Evolutionary conservation across 495 filamentous ascomycete species (phyloP), one percentile per base, ranked within the genome.

Genomic region (Emericellopsis terricola): DNA sequence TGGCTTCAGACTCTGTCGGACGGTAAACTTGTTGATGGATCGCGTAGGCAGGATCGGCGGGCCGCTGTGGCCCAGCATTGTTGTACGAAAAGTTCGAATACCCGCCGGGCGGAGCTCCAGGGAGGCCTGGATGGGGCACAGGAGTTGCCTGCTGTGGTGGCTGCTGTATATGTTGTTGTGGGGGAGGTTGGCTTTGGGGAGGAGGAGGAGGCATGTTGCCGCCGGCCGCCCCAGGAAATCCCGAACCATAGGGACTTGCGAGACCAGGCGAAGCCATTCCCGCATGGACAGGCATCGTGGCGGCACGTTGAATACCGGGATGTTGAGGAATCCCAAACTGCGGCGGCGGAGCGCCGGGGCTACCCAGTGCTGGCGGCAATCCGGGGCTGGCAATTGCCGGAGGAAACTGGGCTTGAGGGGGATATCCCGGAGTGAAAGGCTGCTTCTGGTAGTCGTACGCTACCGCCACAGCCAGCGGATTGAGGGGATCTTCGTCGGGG

Each of bases 21-120:
- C 74, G 52, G 44, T 89, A 92, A 9, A 79, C 49, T 52, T 89
- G 81, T 38, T 65, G 69, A 49, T 92, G 84, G 19, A 87, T 65
- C 21, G 60, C 48, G 43, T 83, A 84, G 24, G 77, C 69, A 13
- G 36, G 55, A 19, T 50, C 40, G 19, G 42, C 46, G 1, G 48
- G 45, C 32, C 49, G 45, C 34, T 28, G 33, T 35, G 5, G 34
- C 18, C 41, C 39, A 29, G 41, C 23, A 19, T 9, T 45, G 15
- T 45, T 49, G 47, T 81, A 76, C 13, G 57, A 62, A 40, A 64
- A 76, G 18, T 66, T 60, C 10, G 74, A 62, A 42, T 70, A 77
- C 0, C 73, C 72, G 3, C 59, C 59, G 7, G 52, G 53, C 21
- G 53, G 55, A 31, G 36, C 19, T 5, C n/a, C 29, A 5, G 48